Evolutionary conservation across 495 filamentous ascomycete species (phyloP).

Genomic region (Hypoxylon rickii): DNA sequence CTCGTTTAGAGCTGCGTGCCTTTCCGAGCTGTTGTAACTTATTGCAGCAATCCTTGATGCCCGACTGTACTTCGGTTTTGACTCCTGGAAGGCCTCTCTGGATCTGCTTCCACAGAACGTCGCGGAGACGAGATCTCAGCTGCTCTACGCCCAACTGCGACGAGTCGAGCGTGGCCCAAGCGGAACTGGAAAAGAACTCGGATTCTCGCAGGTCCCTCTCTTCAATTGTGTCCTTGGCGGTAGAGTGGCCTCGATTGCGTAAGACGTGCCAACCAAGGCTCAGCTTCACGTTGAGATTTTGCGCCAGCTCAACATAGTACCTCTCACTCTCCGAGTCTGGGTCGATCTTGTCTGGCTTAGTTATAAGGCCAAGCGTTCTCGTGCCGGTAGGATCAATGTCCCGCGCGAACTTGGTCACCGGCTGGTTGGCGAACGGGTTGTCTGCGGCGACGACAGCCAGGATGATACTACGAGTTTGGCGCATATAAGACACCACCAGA

Average conservation of each 20-base stretch:
- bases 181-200: slow-evolving; percentile 37
- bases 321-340: slow-evolving; percentile 45
- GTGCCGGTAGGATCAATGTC: slow-evolving; percentile 46
- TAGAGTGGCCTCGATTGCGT: slow-evolving; percentile 48
- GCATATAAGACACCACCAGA: slow-evolving; percentile 54
- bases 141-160: slow-evolving; percentile 24
- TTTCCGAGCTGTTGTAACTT: slow-evolving; percentile 30
- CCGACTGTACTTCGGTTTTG: slow-evolving; percentile 27
- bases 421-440: slow-evolving; percentile 55
- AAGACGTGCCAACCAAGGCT: slow-evolving; percentile 57
- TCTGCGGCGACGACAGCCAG: slow-evolving; percentile 58
- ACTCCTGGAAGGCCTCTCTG: slow-evolving; percentile 26
- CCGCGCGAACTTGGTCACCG: slow-evolving; percentile 49
- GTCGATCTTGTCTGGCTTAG: slow-evolving; percentile 56
- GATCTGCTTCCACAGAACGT: slow-evolving; percentile 33
- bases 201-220: slow-evolving; percentile 42
- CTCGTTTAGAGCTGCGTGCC: slow-evolving; percentile 32
- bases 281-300: slow-evolving; percentile 52
- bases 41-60: slow-evolving; percentile 24
- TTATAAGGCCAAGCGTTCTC: slow-evolving; percentile 56
- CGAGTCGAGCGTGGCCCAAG: slow-evolving; percentile 20
- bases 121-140: slow-evolving; percentile 25
- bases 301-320: slow-evolving; percentile 46
- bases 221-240: slow-evolving; percentile 36
- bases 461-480: slow-evolving; percentile 52